A percentile compares a stretch with the other conserved stretches of the same genome.
These are phyloP conservation scores for Penicillium nucicola DNA, from an alignment of 495 filamentous ascomycete species.

Conservation along the genomic window DNA sequence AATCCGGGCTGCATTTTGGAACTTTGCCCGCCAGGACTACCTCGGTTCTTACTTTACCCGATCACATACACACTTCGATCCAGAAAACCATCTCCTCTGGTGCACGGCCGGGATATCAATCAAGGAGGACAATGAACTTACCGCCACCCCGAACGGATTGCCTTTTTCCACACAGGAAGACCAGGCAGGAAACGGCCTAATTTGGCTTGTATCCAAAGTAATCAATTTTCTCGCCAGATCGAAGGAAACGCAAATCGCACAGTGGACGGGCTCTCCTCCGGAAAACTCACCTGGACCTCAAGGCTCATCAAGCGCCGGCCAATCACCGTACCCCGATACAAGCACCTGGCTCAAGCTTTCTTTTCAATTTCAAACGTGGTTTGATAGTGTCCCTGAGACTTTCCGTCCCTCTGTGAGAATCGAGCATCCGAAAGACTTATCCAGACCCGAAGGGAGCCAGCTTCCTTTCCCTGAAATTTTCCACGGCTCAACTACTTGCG, in stretches of 20 bases:
- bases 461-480: slow-evolving; percentile 41
- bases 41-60: slow-evolving; percentile 37
- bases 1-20: slow-evolving; percentile 38
- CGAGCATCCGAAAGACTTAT: slow-evolving; percentile 32
- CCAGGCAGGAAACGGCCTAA: slow-evolving; percentile 32
- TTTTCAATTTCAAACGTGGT: slow-evolving; percentile 40
- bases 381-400: slow-evolving; percentile 40
- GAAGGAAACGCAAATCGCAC: slow-evolving; percentile 34
- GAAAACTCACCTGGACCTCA: slow-evolving; percentile 7
- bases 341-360: slow-evolving; percentile 37
- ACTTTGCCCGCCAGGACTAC: slow-evolving; percentile 39
- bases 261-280: slow-evolving; percentile 28
- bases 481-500: slow-evolving; percentile 32
- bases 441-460: slow-evolving; percentile 16
- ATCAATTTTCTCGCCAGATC: slow-evolving; percentile 38
- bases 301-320: background rate
- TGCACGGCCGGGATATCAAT: slow-evolving; percentile 34
- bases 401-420: slow-evolving; percentile 39
- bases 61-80: slow-evolving; percentile 29
- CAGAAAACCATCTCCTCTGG: slow-evolving; percentile 31
- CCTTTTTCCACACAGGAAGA: slow-evolving; percentile 26
- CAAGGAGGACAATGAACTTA: slow-evolving; percentile 25
- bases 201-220: slow-evolving; percentile 36
- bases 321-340: slow-evolving; percentile 19
- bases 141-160: background rate